Evolutionary conservation across 176 grass and related monocot species (phyloP).

Genomic region (Aegilops speltoides): DNA sequence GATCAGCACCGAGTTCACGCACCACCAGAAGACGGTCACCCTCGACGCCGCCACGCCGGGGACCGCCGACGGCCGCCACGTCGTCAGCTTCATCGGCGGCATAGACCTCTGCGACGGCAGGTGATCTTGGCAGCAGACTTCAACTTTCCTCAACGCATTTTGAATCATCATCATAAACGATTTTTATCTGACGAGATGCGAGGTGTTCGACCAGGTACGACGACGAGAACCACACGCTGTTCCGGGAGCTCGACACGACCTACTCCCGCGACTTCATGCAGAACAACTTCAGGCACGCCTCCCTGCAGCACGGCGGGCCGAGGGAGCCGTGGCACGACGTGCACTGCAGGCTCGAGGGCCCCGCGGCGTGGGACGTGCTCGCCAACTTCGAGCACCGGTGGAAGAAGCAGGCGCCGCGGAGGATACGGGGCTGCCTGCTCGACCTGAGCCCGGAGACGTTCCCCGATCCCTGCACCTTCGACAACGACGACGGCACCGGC

Average conservation of each 20-base stretch:
- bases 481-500: not conserved
- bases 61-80: conserved; percentile 25
- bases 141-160: not conserved
- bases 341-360: conserved; percentile 73
- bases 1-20: conserved; percentile 67
- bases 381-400: conserved; percentile 84
- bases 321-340: conserved; percentile 91
- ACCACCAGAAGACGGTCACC: conserved; percentile 88
- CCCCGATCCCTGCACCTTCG: conserved; percentile 26
- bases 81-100: conserved; percentile 74
- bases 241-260: conserved; percentile 56
- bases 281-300: conserved; percentile 59
- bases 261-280: conserved; percentile 70
- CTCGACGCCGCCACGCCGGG: conserved; percentile 46
- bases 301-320: conserved; percentile 61
- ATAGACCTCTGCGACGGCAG: conserved; percentile 57
- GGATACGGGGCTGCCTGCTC: conserved; percentile 48
- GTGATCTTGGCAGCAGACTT: conserved; percentile 4
- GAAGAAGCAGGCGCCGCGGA: conserved; percentile 65
- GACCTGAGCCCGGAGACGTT: conserved; percentile 35
- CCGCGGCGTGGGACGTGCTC: conserved; percentile 81
- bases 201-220: conserved; percentile 53
- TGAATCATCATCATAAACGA: not conserved
- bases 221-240: conserved; percentile 86
- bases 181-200: not conserved